A percentile compares a stretch with the other conserved stretches of the same genome.
phyloP scores from a whole-genome alignment of 2,329 filamentous ascomycete species.

The Penicillium griseofulvum region DNA sequence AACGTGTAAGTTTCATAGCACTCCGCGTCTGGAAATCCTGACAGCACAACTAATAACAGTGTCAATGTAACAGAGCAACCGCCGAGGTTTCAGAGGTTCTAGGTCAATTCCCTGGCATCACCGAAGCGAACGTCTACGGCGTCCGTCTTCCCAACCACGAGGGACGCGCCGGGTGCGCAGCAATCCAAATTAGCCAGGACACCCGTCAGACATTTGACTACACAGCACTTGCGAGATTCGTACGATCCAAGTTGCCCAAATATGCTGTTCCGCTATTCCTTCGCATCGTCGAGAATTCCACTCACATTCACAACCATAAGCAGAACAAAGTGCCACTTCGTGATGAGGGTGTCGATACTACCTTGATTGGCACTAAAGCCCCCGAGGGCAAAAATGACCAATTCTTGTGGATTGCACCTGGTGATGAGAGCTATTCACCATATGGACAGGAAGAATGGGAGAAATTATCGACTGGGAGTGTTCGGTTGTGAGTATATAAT shows the following conservation, averaged over 20 bases:
- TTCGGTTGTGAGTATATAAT: slow-evolving; percentile 41
- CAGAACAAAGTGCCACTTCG: slow-evolving; percentile 72
- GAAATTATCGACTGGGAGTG: slow-evolving; percentile 44
- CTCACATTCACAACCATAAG: slow-evolving; percentile 66
- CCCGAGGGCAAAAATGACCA: slow-evolving; percentile 44
- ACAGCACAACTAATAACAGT: neutral
- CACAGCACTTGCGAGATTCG: slow-evolving; percentile 57
- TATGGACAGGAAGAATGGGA: slow-evolving; percentile 62
- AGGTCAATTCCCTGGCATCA: slow-evolving; percentile 57
- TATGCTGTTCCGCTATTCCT: slow-evolving; percentile 77
- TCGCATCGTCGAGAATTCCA: slow-evolving; percentile 53
- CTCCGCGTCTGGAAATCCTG: neutral
- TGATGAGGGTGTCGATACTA: slow-evolving; percentile 63
- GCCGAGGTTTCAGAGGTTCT: slow-evolving; percentile 66
- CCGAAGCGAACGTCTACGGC: slow-evolving; percentile 70
- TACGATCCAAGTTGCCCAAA: slow-evolving; percentile 60
- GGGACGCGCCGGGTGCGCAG: slow-evolving; percentile 65
- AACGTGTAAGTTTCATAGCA: slow-evolving; percentile 51
- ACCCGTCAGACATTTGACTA: slow-evolving; percentile 57
- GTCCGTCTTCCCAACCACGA: slow-evolving; percentile 65
- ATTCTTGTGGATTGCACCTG: slow-evolving; percentile 53
- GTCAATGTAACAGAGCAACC: slow-evolving; percentile 42
- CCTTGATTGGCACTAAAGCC: slow-evolving; percentile 46
- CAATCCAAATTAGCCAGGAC: slow-evolving; percentile 53
- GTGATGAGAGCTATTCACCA: slow-evolving; percentile 54